phyloP scores from a whole-genome alignment of 345 rosid genomes.

The Aquilaria sinensis region DNA sequence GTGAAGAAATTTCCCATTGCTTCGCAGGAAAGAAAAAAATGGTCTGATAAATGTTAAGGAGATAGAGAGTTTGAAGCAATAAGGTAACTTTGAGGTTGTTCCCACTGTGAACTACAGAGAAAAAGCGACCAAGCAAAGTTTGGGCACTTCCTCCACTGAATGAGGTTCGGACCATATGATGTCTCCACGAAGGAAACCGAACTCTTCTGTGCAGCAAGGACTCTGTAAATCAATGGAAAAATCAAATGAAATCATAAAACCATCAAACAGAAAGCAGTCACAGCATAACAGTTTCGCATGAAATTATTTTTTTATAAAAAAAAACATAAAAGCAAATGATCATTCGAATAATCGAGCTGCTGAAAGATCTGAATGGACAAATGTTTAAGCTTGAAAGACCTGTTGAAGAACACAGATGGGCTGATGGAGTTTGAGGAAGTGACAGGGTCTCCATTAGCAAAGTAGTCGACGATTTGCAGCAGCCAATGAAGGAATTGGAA shows the following conservation, averaged over 20 bases:
- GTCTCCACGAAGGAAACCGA: constrained; percentile 25
- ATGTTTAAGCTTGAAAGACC: constrained; percentile 18
- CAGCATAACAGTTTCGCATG: background rate
- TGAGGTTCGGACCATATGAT: constrained; percentile 20
- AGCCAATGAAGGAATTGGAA: too few relatives aligned
- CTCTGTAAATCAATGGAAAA: constrained; percentile 24
- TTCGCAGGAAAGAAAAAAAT: background rate
- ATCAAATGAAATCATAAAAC: background rate
- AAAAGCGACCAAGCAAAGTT: constrained; percentile 7
- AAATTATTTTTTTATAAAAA: background rate
- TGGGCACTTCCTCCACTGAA: constrained; percentile 22
- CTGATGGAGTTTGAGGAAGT: constrained; percentile 21
- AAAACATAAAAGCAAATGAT: background rate
- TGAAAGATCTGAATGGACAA: background rate
- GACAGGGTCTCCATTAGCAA: constrained; percentile 43
- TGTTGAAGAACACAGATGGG: constrained; percentile 22
- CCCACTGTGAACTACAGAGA: constrained; percentile 7
- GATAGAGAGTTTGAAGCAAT: constrained; percentile 8
- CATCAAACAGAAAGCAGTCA: background rate
- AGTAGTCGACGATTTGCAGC: background rate
- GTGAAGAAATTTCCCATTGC: background rate
- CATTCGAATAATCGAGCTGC: background rate
- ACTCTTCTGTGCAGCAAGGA: constrained; percentile 23
- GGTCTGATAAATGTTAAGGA: background rate
- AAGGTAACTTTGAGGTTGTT: constrained; percentile 22